Evolutionary conservation across 306 rosid species (phyloP).

Genomic region (Prunus armeniaca): DNA sequence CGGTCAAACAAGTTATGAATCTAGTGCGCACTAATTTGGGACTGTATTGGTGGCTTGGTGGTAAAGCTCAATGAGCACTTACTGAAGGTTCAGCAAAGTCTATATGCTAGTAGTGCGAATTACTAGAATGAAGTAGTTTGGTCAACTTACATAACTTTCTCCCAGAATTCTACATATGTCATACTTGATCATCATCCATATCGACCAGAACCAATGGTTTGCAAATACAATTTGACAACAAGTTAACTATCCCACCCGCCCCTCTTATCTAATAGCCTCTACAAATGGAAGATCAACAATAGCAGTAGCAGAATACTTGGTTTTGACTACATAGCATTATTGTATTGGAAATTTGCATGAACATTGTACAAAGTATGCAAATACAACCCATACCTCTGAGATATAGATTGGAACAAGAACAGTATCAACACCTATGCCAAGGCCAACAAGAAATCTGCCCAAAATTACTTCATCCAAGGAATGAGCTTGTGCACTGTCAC

Average conservation of each 20-base stretch:
- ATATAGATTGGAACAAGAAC: slow-evolving; percentile 88
- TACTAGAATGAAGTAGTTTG: background rate
- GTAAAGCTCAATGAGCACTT: background rate
- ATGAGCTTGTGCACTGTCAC: slow-evolving; percentile 74
- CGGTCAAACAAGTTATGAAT: background rate
- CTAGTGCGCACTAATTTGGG: background rate
- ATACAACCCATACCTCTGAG: slow-evolving; percentile 61
- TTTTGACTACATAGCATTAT: background rate
- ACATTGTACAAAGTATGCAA: background rate
- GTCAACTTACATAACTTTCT: background rate
- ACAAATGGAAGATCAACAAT: background rate
- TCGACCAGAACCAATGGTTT: background rate
- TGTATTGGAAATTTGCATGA: background rate
- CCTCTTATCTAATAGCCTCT: background rate
- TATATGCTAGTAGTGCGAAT: background rate
- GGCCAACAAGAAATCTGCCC: slow-evolving; percentile 97
- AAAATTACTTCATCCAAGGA: slow-evolving; percentile 68
- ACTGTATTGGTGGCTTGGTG: background rate
- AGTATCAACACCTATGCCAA: slow-evolving; percentile 87
- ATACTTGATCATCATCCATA: background rate
- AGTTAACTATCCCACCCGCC: background rate
- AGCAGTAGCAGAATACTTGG: background rate
- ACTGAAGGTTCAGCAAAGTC: background rate
- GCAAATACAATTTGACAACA: background rate
- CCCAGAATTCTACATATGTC: background rate